phyloP scores from a whole-genome alignment of 257 asterid genomes.

The Ilex aquifolium region DNA sequence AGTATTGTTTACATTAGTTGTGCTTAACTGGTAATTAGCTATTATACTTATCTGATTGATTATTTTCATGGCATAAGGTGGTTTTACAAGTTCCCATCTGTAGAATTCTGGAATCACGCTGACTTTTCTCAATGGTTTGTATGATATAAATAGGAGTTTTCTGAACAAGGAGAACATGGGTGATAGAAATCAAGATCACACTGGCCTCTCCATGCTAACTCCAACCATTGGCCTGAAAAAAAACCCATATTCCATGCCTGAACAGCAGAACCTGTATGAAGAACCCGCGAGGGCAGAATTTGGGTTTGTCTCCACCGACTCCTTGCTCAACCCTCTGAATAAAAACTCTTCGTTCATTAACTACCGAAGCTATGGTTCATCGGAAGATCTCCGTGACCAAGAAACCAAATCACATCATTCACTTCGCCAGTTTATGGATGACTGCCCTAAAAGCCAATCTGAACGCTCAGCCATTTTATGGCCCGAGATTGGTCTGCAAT shows the following conservation, averaged over 20 bases:
- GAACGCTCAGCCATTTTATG: conserved; percentile 28
- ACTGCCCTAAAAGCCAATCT: conserved; percentile 44
- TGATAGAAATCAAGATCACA: conserved; percentile 24
- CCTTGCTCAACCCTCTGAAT: conserved; percentile 70
- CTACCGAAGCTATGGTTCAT: conserved; percentile 19
- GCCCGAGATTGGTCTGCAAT: conserved; percentile 34
- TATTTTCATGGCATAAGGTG: too few species aligned
- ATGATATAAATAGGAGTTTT: conserved; percentile 27
- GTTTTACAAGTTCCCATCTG: too few species aligned
- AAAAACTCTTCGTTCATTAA: conserved; percentile 38
- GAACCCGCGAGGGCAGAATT: conserved; percentile 39
- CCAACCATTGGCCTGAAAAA: conserved; percentile 24
- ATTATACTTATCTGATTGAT: too few species aligned
- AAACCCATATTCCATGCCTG: conserved; percentile 16
- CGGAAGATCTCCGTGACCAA: conserved; percentile 18
- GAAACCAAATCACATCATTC: conserved; percentile 28
- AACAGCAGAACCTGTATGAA: conserved; percentile 22
- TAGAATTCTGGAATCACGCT: too few species aligned
- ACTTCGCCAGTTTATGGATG: conserved; percentile 68
- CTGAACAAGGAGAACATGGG: conserved; percentile 27
- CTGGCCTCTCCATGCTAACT: conserved; percentile 23
- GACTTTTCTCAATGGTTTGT: too few species aligned
- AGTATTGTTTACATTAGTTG: too few species aligned
- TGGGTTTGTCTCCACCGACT: conserved; percentile 71
- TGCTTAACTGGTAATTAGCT: too few species aligned